phyloP scores from a whole-genome alignment of 805 yeast species.

The Candida caryicola region DNA sequence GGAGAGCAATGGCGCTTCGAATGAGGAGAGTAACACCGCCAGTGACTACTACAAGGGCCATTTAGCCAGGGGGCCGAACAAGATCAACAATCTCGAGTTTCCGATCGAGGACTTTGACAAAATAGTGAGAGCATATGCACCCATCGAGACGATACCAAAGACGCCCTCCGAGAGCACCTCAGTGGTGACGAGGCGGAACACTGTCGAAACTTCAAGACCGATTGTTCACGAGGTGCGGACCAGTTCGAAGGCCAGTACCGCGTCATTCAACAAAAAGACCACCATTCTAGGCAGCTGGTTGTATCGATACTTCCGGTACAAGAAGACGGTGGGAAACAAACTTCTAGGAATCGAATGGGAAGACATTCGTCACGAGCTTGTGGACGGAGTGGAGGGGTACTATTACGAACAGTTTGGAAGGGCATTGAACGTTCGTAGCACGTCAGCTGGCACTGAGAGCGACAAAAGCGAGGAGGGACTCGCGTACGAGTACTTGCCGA shows the following conservation, averaged over 20 bases:
- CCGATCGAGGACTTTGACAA: slow-evolving; percentile 22
- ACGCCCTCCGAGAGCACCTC: slow-evolving; percentile 18
- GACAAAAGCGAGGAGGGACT: slow-evolving; percentile 5
- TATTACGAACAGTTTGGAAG: slow-evolving; percentile 35
- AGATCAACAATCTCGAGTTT: slow-evolving; percentile 11
- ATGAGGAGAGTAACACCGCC: slow-evolving; percentile 5
- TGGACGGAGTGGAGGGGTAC: slow-evolving; percentile 35
- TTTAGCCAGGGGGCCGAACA: slow-evolving; percentile 1
- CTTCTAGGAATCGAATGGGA: slow-evolving; percentile 44
- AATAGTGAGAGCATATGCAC: slow-evolving; percentile 9
- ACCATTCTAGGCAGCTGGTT: slow-evolving; percentile 30
- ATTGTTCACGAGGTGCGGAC: slow-evolving; percentile 27
- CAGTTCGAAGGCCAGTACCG: slow-evolving; percentile 23
- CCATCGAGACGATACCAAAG: slow-evolving; percentile 11
- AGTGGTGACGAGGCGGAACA: slow-evolving; percentile 17
- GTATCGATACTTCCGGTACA: slow-evolving; percentile 34
- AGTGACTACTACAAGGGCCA: slow-evolving; percentile 4
- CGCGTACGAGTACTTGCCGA: slow-evolving; percentile 28
- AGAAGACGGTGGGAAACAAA: slow-evolving; percentile 33
- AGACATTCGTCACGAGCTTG: slow-evolving; percentile 36
- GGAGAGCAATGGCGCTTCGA: not conserved
- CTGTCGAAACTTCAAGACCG: slow-evolving; percentile 22
- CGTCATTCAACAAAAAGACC: slow-evolving; percentile 26
- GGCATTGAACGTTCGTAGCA: slow-evolving; percentile 4
- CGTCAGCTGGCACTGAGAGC: not conserved